Evolutionary conservation across 371 early-diverging fungal genomes (phyloP).

Genomic region (Actinomucor elegans): DNA sequence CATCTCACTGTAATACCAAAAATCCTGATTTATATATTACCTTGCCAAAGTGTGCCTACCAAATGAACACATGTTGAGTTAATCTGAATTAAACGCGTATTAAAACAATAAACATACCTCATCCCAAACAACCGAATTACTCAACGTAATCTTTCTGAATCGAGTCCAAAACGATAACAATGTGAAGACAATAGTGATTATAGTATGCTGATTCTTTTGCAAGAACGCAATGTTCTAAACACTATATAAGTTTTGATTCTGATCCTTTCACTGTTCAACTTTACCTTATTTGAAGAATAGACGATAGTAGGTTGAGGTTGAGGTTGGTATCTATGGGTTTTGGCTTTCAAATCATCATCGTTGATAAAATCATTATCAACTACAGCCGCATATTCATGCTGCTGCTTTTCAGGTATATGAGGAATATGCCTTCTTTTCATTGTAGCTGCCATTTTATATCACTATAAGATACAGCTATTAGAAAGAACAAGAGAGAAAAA

Average conservation of each 20-base stretch:
- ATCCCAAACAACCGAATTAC: constrained; percentile 84
- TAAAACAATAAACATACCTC: constrained; percentile 49
- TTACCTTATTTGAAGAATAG: constrained; percentile 45
- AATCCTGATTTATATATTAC: too few species aligned
- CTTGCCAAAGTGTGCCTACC: constrained; percentile 91
- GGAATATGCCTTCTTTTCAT: constrained; percentile 43
- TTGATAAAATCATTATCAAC: neutral
- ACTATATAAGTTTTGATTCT: neutral
- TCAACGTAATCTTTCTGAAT: constrained; percentile 74
- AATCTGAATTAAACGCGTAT: neutral
- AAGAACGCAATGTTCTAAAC: constrained; percentile 47
- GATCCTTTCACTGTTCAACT: too few species aligned
- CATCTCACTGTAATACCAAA: too few species aligned
- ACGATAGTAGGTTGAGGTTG: constrained; percentile 16
- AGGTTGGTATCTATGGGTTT: constrained; percentile 17
- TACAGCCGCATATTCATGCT: neutral
- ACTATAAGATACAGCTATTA: neutral
- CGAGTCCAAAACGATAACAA: constrained; percentile 76
- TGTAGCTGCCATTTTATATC: constrained; percentile 36
- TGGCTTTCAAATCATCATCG: constrained; percentile 21
- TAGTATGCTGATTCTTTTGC: constrained; percentile 49
- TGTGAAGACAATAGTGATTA: constrained; percentile 61
- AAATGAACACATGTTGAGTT: constrained; percentile 30
- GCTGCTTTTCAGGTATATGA: constrained; percentile 13
- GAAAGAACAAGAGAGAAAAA: neutral